Conservation (phyloP, 169 alveolate genomes). For the Eimeria necatrix region DNA sequence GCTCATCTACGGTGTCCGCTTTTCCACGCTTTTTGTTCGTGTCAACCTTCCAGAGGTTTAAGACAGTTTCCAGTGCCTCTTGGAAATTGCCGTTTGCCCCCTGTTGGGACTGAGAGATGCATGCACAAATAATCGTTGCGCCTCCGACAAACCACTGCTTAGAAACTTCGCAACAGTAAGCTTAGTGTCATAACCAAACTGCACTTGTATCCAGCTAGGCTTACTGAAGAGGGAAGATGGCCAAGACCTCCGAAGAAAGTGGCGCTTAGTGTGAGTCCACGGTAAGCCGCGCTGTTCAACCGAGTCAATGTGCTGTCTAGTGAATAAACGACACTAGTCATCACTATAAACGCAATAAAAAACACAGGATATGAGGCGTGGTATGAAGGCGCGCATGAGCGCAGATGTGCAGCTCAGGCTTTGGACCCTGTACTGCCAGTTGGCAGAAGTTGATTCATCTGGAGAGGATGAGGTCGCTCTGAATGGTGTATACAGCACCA, state of each 20-base stretch:
- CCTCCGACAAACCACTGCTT: background rate
- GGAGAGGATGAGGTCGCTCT: too few species aligned
- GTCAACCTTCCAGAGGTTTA: background rate
- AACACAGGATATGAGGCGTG: background rate
- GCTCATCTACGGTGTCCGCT: background rate
- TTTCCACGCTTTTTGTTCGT: background rate
- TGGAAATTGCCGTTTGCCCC: background rate
- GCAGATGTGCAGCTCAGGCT: background rate
- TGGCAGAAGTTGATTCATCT: too few species aligned
- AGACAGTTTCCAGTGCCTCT: background rate
- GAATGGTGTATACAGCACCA: background rate
- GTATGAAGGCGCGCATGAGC: background rate
- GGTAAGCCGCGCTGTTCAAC: conserved; percentile 40
- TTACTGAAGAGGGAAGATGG: background rate
- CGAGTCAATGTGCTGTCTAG: conserved; percentile 9
- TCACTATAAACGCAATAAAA: background rate
- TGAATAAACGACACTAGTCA: conserved; percentile 10
- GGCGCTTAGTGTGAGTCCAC: conserved; percentile 12
- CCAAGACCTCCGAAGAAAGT: conserved; percentile 8
- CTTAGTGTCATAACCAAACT: background rate
- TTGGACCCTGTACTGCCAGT: background rate
- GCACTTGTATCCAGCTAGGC: background rate
- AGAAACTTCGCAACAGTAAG: background rate
- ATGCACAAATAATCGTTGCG: background rate
- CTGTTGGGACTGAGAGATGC: background rate